Evolutionary conservation across 371 early-diverging fungal species (phyloP).

Genomic region (Entomophthora muscae): DNA sequence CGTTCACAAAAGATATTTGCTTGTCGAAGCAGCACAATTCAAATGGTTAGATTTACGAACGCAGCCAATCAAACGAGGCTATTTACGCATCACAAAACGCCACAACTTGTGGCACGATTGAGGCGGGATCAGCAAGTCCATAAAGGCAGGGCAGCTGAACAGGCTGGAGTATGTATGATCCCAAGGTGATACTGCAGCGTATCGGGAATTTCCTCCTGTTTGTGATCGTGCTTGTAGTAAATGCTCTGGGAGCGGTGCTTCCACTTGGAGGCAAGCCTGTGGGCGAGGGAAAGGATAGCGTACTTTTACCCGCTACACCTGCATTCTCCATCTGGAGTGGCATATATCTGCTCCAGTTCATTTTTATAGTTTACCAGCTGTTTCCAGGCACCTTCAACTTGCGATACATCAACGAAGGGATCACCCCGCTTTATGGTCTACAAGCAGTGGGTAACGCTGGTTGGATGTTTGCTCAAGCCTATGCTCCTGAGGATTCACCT

Average conservation of each 20-base stretch:
- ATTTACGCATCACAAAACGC: no score
- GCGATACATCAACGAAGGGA: not conserved
- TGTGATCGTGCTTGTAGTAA: not conserved
- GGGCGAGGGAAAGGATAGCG: no score
- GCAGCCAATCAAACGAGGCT: no score
- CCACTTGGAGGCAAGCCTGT: no score
- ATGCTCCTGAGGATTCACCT: not conserved
- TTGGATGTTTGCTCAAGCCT: not conserved
- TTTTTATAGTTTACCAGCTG: conserved; percentile 3
- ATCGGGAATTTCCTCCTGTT: not conserved
- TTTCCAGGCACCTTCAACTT: not conserved
- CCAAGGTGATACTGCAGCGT: no score
- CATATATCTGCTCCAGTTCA: not conserved
- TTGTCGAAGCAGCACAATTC: no score
- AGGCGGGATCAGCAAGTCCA: no score
- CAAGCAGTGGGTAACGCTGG: not conserved
- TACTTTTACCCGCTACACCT: not conserved
- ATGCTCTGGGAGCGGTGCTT: not conserved
- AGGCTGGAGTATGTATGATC: no score
- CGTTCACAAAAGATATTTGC: no score
- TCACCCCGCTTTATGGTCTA: not conserved
- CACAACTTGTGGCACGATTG: no score
- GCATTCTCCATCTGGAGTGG: not conserved
- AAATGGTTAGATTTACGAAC: no score
- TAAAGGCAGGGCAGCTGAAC: no score